Evolutionary conservation across 2,329 filamentous ascomycete genomes (phyloP).

Genomic region (Furcasterigmium furcatum): DNA sequence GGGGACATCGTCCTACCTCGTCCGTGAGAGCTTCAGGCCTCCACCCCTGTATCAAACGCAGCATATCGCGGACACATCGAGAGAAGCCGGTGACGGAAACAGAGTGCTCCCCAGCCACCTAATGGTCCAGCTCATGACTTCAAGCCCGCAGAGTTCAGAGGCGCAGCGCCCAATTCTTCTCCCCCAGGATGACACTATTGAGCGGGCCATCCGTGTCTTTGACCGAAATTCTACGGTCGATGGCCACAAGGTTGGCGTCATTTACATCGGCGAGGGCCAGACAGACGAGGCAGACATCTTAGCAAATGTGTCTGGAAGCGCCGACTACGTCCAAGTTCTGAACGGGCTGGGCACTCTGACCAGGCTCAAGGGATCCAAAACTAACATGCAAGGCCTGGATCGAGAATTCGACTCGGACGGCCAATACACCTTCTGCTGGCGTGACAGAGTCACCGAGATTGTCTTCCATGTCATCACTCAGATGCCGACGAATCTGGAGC

Average conservation of each 20-base stretch:
- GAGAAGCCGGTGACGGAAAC: slow-evolving; percentile 52
- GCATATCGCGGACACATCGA: slow-evolving; percentile 41
- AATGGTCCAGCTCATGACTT: slow-evolving; percentile 65
- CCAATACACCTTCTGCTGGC: slow-evolving; percentile 88
- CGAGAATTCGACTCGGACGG: slow-evolving; percentile 75
- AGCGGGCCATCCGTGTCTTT: slow-evolving; percentile 75
- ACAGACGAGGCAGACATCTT: slow-evolving; percentile 80
- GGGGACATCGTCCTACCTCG: slow-evolving; percentile 57
- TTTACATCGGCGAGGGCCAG: slow-evolving; percentile 89
- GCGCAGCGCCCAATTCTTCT: slow-evolving; percentile 70
- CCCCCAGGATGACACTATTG: slow-evolving; percentile 65
- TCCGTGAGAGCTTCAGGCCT: slow-evolving; percentile 57
- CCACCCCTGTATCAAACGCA: slow-evolving; percentile 54
- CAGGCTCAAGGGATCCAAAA: slow-evolving; percentile 74
- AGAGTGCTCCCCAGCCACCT: slow-evolving; percentile 71
- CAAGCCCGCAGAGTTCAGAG: slow-evolving; percentile 55
- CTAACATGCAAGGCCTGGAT: slow-evolving; percentile 92
- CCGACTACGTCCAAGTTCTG: slow-evolving; percentile 84
- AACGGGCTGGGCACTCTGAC: slow-evolving; percentile 79
- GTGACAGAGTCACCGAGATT: slow-evolving; percentile 90
- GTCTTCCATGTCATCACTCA: slow-evolving; percentile 95
- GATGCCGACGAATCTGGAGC: slow-evolving; percentile 85
- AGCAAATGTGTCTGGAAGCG: slow-evolving; percentile 79
- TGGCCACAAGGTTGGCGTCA: slow-evolving; percentile 90
- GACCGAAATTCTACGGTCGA: slow-evolving; percentile 89